Evolutionary conservation across 305 asterid genomes (phyloP).

Genomic region (Coffea humblotiana): DNA sequence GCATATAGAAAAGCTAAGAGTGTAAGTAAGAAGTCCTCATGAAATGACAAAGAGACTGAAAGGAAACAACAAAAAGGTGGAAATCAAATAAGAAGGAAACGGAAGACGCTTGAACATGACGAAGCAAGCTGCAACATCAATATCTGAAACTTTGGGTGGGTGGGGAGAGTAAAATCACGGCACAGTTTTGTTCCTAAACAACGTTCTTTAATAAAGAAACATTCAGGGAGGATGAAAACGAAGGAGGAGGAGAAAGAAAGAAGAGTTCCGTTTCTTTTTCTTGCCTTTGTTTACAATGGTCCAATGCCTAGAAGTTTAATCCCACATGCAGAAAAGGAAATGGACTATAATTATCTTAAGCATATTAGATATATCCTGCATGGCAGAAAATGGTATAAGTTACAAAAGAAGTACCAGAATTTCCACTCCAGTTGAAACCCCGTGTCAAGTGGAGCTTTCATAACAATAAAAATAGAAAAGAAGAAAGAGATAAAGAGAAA

Average conservation of each 20-base stretch:
- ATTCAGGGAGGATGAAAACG: background rate
- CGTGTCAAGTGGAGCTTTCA: conserved; percentile 17
- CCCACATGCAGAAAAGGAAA: conserved; percentile 23
- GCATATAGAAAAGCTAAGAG: background rate
- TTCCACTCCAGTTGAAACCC: background rate
- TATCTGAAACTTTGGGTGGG: background rate
- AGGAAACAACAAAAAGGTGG: background rate
- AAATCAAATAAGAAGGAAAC: background rate
- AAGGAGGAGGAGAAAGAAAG: background rate
- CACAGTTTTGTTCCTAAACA: background rate
- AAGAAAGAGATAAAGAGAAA: conserved; percentile 50
- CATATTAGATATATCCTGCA: conserved; percentile 12
- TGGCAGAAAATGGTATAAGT: conserved; percentile 5
- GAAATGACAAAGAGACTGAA: background rate
- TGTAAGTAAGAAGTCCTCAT: background rate
- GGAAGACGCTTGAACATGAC: background rate
- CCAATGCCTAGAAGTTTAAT: background rate
- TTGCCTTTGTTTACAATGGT: background rate
- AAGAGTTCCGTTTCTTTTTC: background rate
- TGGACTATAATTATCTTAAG: conserved; percentile 10
- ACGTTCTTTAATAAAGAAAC: background rate
- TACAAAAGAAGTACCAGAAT: background rate
- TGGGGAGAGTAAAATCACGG: background rate
- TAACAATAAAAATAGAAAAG: conserved; percentile 37
- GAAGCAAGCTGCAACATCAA: background rate